Evolutionary conservation across 2,329 filamentous ascomycete species (phyloP).

Genomic region (Emmonsia crescens): DNA sequence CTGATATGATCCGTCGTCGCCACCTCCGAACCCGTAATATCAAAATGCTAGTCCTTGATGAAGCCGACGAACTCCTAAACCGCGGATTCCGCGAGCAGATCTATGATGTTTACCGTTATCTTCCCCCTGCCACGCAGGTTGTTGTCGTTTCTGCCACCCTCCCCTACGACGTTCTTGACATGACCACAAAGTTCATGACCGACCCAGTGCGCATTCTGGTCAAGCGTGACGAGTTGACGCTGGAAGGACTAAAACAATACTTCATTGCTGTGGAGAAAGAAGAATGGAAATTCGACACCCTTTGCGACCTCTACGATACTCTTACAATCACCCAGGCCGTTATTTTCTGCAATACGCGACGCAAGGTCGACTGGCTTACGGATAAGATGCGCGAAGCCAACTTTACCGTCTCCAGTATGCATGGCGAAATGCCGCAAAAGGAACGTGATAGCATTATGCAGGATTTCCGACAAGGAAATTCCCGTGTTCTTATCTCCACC

Average conservation of each 20-base stretch:
- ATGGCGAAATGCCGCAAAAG: conserved; percentile 98
- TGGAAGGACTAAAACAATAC: conserved; percentile 97
- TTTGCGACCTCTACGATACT: conserved; percentile 97
- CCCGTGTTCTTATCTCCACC: conserved; percentile 89
- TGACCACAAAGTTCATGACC: conserved; percentile 99
- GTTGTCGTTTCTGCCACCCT: conserved; percentile 94
- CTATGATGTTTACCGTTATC: conserved; percentile 95
- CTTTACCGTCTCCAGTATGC: conserved; percentile 98
- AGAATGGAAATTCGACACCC: conserved; percentile 98
- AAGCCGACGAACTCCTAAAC: conserved; percentile 72
- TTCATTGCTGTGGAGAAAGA: conserved; percentile 99
- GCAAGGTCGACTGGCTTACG: conserved; percentile 98
- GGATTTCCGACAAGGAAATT: conserved; percentile 94
- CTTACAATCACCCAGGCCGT: conserved; percentile 97
- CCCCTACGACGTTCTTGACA: conserved; percentile 94
- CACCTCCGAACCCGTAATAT: conserved; percentile 63
- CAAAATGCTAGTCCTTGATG: conserved; percentile 68
- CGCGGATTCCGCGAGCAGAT: conserved; percentile 97
- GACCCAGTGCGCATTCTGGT: conserved; percentile 93
- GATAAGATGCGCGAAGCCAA: conserved; percentile 99
- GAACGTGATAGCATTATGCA: conserved; percentile 99
- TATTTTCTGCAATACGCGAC: conserved; percentile 98
- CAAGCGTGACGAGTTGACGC: conserved; percentile 95
- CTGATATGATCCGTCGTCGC: conserved; percentile 69
- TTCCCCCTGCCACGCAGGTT: conserved; percentile 95